Evolutionary conservation across 306 rosid species (phyloP), one percentile per base, ranked within the genome.

Genomic region (Astragalus membranaceus): DNA sequence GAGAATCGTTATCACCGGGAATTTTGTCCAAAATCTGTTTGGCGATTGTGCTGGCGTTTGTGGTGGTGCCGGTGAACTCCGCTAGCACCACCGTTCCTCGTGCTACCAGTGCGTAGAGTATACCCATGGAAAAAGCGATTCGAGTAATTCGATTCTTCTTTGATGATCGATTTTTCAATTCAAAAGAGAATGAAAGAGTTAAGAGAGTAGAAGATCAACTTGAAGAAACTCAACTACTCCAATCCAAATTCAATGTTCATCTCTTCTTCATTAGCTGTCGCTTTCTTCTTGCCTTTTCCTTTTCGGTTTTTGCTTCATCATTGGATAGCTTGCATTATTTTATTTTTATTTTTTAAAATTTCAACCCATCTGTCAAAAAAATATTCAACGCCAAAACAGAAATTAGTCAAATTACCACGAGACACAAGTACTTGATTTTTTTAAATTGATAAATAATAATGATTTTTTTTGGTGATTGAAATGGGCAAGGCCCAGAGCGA

Each of bases 1-100:
- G 85, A 5, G 89, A 66, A 54, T 95, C 99, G 67, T 86, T 79
- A 79, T 75, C 77, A 1, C 97, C 99, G 0, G 99, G 85, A 30
- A 89, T 83, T 61, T 89, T 95, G n/a, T 95, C 97, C 23, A 95
- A 79, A 0, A 95, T 87, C 80, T 95, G 99, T 5, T 84, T 76
- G 16, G 99, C 88, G 57, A 95, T 81, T 8, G 86, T 60, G 86
- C 89, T 75, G 11, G 97, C 99, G 91, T 95, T 95, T 4, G 97
- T 89, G 53, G 92, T 51, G 46, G 97, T 86, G 26, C 78, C 85
- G 67, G 79, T 81, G 83, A 86, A 87, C 78, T 95, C 99, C 12
- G 96, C 95, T 77, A 95, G 77, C 53, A 91, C 81, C 80, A 95
- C 97, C 81, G 99, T 89, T 72, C 97, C 97, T 64, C 99, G 86